phyloP scores from a whole-genome alignment of 352 stramenopile species.

The Phytophthora cajani region DNA sequence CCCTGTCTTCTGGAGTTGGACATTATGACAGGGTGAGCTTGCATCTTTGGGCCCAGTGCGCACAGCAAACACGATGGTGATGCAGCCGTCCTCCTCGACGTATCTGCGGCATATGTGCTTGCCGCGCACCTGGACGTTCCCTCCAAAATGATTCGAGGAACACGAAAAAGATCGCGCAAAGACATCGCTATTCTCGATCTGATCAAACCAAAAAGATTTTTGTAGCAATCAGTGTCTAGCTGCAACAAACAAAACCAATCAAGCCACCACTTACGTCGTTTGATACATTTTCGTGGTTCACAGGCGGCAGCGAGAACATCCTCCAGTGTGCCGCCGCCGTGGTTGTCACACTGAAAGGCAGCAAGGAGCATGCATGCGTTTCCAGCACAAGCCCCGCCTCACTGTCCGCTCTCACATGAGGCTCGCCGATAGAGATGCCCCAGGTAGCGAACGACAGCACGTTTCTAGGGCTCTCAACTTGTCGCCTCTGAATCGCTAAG shows the following conservation, averaged over 20 bases:
- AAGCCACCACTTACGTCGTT: conserved; percentile 9
- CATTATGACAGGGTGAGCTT: conserved; percentile 9
- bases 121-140: conserved; percentile 11
- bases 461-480: conserved; percentile 25
- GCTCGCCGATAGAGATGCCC: conserved; percentile 22
- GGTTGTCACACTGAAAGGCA: conserved; percentile 26
- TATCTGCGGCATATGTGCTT: conserved; percentile 33
- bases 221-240: neutral
- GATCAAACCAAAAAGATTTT: neutral
- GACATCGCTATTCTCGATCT: conserved; percentile 10
- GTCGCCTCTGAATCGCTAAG: conserved; percentile 25
- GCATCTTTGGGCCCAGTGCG: conserved; percentile 1
- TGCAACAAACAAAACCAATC: neutral
- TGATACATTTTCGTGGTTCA: neutral
- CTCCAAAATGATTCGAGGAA: conserved; percentile 15
- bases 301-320: conserved; percentile 24
- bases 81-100: conserved; percentile 18
- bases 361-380: conserved; percentile 21
- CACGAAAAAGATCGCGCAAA: conserved; percentile 25
- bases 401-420: conserved; percentile 15
- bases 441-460: conserved; percentile 17
- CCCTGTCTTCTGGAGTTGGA: conserved; percentile 30
- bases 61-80: conserved; percentile 30
- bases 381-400: conserved; percentile 21
- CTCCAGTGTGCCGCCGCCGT: conserved; percentile 25